A percentile compares a stretch with the other conserved stretches of the same genome.
Evolutionary conservation across 495 filamentous ascomycete genomes (phyloP).

Genomic region (Daldinia vernicosa): DNA sequence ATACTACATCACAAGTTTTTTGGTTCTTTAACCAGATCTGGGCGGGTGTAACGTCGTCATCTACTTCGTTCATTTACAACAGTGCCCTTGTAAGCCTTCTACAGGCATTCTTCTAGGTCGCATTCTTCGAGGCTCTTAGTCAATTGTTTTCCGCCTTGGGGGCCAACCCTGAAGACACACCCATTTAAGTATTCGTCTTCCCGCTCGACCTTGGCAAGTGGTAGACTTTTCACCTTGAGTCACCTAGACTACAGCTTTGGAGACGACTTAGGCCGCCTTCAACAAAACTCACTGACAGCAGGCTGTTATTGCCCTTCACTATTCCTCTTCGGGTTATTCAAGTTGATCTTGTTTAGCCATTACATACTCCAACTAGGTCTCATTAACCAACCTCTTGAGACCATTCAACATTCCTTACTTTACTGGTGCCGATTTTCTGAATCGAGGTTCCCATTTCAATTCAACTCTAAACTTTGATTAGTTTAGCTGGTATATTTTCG

Average conservation of each 20-base stretch:
- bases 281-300: conserved; percentile 30
- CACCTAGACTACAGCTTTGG: conserved; percentile 3
- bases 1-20: conserved; percentile 10
- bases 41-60: conserved; percentile 17
- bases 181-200: conserved; percentile 25
- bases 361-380: conserved; percentile 18
- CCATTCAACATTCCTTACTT: conserved; percentile 18
- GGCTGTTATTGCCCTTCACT: conserved; percentile 39
- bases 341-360: conserved; percentile 42
- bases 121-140: conserved; percentile 32
- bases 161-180: neutral
- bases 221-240: conserved; percentile 10
- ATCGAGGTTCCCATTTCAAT: conserved; percentile 1
- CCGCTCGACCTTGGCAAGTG: conserved; percentile 4
- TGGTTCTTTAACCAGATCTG: conserved; percentile 16
- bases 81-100: conserved; percentile 24
- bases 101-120: conserved; percentile 22
- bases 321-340: conserved; percentile 19
- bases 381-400: conserved; percentile 14
- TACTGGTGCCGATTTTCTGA: conserved; percentile 8
- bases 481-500: conserved; percentile 19
- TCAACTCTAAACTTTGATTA: conserved; percentile 7
- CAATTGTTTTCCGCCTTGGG: conserved; percentile 9
- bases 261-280: conserved; percentile 11
- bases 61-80: conserved; percentile 32